Evolutionary conservation across 805 yeast genomes (phyloP), one percentile per base, ranked within the genome.

Genomic region (Yarrowia sp.): DNA sequence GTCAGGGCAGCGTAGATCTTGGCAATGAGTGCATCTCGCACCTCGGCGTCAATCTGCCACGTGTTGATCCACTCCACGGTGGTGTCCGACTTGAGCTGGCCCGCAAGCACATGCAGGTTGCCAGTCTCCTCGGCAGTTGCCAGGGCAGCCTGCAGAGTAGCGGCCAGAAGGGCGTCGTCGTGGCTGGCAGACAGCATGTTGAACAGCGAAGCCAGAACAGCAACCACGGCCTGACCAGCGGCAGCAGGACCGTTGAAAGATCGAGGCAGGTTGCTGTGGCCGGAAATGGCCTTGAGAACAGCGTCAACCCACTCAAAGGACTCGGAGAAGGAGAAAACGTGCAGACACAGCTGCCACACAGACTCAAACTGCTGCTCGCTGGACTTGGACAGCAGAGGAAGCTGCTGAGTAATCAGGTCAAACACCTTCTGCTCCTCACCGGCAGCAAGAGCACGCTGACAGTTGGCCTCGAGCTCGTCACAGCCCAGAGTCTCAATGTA

Each of bases 161-260:
- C 68, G 40, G 74, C 72, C 60, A 77, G 72, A 56, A 74, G 72
- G 8, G 74, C 70, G 36, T 79, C 74, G 20, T 60, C 66, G 34
- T 34, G 42, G 9, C 34, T 7, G 34, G 70, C 67, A 17, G 76
- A 73, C 52, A 80, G 72, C 33, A 79, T 74, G 72, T 80, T 80
- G 75, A 80, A 80, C 47, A 79, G 73, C 70, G 78, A 79, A 60
- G 80, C 73, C 60, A 79, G 70, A 9, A 79, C 78, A 0, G 77
- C 73, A 52, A 79, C 71, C 17, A 74, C 71, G 60, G 76, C 71
- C 68, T 72, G 75, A 34, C 74, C 71, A 38, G 71, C 68, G 19
- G 68, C 66, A 24, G 71, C 53, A 8, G 72, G 68, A 47, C 71
- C 70, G 55, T 65, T 53, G 55, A 61, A 61, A 15, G 66, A 46